Conservation (phyloP, 441 rosid genomes). For the Macaranga tanarius region DNA sequence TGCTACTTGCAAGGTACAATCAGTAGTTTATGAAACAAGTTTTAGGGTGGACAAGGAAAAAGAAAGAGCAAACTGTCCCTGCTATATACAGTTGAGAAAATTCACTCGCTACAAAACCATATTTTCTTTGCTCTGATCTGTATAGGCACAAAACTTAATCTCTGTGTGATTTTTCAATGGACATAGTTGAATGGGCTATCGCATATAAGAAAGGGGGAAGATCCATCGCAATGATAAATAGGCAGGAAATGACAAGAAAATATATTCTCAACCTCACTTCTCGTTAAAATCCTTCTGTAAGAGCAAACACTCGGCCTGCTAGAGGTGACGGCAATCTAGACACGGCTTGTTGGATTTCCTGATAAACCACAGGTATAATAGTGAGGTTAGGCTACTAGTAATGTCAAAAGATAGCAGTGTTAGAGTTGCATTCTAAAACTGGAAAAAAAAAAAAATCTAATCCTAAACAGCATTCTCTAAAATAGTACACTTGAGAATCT, state of each 20-base stretch:
- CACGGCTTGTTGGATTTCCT: constrained; percentile 77
- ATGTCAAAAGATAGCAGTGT: background rate
- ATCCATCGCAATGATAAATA: background rate
- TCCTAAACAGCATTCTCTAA: background rate
- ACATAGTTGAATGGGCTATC: background rate
- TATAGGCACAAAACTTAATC: background rate
- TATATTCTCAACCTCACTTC: constrained; percentile 1
- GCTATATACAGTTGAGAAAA: background rate
- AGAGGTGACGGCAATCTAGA: constrained; percentile 59
- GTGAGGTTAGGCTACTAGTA: background rate
- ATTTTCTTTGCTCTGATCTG: background rate
- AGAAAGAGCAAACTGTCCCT: background rate
- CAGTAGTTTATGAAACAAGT: background rate
- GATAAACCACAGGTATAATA: constrained; percentile 19
- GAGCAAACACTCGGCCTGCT: constrained; percentile 68
- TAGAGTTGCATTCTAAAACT: background rate
- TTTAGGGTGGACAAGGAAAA: background rate
- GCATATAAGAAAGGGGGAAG: background rate
- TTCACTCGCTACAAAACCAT: background rate
- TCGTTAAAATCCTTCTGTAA: constrained; percentile 66
- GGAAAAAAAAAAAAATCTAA: background rate
- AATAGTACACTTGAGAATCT: background rate
- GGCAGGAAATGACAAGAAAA: background rate
- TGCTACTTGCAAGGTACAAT: background rate
- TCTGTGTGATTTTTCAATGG: background rate